phyloP scores from a whole-genome alignment of 495 filamentous ascomycete genomes.

The Hypomontagnella submonticulosa region DNA sequence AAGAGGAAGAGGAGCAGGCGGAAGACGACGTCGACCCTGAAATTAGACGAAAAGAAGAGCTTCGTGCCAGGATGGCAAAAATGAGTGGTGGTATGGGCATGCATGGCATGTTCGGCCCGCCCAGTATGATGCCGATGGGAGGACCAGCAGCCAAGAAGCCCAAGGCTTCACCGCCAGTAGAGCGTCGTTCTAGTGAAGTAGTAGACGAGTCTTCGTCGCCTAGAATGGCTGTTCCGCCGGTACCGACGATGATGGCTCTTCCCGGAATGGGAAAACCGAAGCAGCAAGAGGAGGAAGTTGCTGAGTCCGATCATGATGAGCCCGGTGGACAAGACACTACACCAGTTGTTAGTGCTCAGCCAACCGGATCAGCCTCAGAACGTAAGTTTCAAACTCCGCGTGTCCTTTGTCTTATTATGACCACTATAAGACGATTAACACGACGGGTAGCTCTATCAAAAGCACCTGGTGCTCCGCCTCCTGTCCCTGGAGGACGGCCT shows the following conservation, averaged over 20 bases:
- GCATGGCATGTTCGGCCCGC: conserved; percentile 90
- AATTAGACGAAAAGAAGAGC: conserved; percentile 82
- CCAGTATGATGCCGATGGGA: conserved; percentile 71
- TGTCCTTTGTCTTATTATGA: conserved; percentile 47
- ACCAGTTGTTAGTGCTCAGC: conserved; percentile 49
- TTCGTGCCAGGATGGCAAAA: conserved; percentile 95
- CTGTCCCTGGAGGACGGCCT: conserved; percentile 71
- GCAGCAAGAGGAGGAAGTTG: conserved; percentile 55
- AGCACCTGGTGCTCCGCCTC: conserved; percentile 59
- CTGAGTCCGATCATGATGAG: conserved; percentile 54
- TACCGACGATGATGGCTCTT: conserved; percentile 76
- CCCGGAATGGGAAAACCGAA: conserved; percentile 70
- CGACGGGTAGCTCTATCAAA: conserved; percentile 49
- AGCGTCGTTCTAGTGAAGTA: conserved; percentile 60
- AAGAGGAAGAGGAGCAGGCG: conserved; percentile 72
- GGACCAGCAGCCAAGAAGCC: conserved; percentile 72
- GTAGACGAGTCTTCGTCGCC: conserved; percentile 58
- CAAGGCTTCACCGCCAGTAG: conserved; percentile 61
- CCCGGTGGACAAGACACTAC: conserved; percentile 44
- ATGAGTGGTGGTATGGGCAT: conserved; percentile 99
- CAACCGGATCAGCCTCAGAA: conserved; percentile 58
- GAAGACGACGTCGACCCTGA: conserved; percentile 90
- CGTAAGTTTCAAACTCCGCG: conserved; percentile 49
- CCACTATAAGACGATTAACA: conserved; percentile 50
- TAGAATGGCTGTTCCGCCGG: conserved; percentile 68